Base-by-base conservation (phyloP, 768 basidiomycete genomes). In the Russula compacta region DNA sequence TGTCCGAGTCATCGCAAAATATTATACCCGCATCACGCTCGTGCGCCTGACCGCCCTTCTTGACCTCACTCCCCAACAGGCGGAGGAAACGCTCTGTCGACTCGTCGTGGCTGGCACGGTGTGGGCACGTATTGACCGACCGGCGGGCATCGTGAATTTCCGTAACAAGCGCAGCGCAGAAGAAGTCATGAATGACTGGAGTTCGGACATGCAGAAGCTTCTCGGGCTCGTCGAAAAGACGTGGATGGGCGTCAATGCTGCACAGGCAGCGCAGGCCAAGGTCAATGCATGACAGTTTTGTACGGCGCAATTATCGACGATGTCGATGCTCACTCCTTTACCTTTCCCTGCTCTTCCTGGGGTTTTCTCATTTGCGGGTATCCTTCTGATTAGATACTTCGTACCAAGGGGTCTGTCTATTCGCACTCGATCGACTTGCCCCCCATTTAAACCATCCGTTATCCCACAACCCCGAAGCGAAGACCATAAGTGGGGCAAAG, bases 171-270 rank as follows among this genome's bases (percentile, higher is more conserved):
- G 85, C 66, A 85, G 80, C 57, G 83, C 90, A 1, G 95, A 98
- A 70, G 93, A 97, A 68, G 87, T 93, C 6, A 87, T 99, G 86
- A 98, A 98, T 70, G 92, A 92, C 64, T 99, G 97, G 95, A 95
- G 92, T 73, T 89, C 86, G 21, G 95, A 98, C 69, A 92, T 99
- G 82, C 89, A 87, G 69, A 93, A 89, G 75, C 75, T 99, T 69
- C 78, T 99, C 62, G 83, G 88, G 17, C 74, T 97, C 44, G 90
- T 94, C 14, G 97, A 99, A 77, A 98, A 98, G 82, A 93, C 92
- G n/a, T 97, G 95, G 91, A 93, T 93, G 91, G 88, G 87, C 40
- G 86, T 93, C 81, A 92, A 92, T 66, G 90, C 91, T 38, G 90
- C 91, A 11, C 83, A 89, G 71, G 90, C 91, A 50, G 90, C 90